Conservation (phyloP, 2,329 filamentous ascomycete species). For the Talaromyces marneffei region DNA sequence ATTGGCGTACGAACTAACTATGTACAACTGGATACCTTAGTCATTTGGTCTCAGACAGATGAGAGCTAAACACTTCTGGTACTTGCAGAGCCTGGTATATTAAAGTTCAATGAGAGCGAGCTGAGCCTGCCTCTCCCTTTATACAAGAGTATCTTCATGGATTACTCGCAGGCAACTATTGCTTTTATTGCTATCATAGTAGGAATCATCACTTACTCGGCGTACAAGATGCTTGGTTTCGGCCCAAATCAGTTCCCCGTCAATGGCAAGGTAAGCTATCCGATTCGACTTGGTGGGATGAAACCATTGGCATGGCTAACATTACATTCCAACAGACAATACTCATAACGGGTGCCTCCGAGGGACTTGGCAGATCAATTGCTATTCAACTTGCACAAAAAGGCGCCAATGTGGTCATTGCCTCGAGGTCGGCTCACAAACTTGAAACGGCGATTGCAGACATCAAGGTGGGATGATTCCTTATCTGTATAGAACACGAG, state of each 20-base stretch:
- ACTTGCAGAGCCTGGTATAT: background rate
- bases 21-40: background rate
- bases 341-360: constrained; percentile 82
- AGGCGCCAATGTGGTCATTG: constrained; percentile 80
- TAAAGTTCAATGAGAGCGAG: background rate
- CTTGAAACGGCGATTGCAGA: constrained; percentile 64
- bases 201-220: constrained; percentile 28
- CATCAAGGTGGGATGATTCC: constrained; percentile 51
- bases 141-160: constrained; percentile 16
- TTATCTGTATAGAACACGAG: background rate
- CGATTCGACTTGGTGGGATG: background rate
- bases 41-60: background rate
- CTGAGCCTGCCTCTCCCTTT: background rate
- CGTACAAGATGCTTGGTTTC: constrained; percentile 37
- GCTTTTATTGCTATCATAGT: constrained; percentile 30
- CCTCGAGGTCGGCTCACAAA: constrained; percentile 70
- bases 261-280: constrained; percentile 64
- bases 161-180: constrained; percentile 22
- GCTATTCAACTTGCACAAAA: constrained; percentile 70
- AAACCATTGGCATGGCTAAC: background rate
- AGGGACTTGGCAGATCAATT: constrained; percentile 79
- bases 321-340: constrained; percentile 58
- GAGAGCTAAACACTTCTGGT: background rate
- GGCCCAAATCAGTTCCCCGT: constrained; percentile 69
- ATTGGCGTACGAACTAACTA: too few relatives aligned